Base-by-base conservation (phyloP, 345 rosid species). In the Lumnitzera littorea region DNA sequence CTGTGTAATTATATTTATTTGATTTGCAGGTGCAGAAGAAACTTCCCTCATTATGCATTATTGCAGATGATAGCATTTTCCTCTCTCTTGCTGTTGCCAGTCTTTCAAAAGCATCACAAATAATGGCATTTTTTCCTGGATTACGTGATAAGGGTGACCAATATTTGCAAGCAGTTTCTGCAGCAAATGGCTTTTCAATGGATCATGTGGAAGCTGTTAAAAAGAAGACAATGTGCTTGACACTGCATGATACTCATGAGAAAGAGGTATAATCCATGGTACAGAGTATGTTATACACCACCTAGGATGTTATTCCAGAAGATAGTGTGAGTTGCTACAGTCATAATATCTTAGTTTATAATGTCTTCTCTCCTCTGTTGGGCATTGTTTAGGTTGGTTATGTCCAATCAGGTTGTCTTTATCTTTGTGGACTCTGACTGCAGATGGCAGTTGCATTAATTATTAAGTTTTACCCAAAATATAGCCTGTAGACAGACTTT, bases 31-130 rank as follows among this genome's bases (percentile, higher is more conserved):
- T 94, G 80, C 82, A 75, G 74, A 78, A 68, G 70, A 84, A 74
- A 77, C 73, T 61, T 51, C 70, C 71, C 23, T 76, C 86, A 62
- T 67, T 82, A 36, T 90, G 95, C 36, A 55, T 94, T 41, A 76
- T 89, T 64, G 80, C 77, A 55, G 99, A 94, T 80, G 99, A 94
- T 71, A 94, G 97, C 74, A 57, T 87, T 53, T 86, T 85, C 62
- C 62, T 80, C 62, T 72, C 96, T 16, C 75, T 87, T 60, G 68
- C 74, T 68, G 77, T 74, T 67, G 86, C 86, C 60, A 78, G 51
- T 70, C 63, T 81, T 52, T 84, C 87, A 46, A 67, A 71, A 62
- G 60, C 70, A 50, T 77, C 99, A 36, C 70, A 55, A 46, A 71
- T 90, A 51, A 60, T 84, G 72, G 72, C 89, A 50, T 48, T 87